Evolutionary conservation across 768 basidiomycete species (phyloP), one percentile per base, ranked within the genome.

Genomic region (Pisolithus albus): DNA sequence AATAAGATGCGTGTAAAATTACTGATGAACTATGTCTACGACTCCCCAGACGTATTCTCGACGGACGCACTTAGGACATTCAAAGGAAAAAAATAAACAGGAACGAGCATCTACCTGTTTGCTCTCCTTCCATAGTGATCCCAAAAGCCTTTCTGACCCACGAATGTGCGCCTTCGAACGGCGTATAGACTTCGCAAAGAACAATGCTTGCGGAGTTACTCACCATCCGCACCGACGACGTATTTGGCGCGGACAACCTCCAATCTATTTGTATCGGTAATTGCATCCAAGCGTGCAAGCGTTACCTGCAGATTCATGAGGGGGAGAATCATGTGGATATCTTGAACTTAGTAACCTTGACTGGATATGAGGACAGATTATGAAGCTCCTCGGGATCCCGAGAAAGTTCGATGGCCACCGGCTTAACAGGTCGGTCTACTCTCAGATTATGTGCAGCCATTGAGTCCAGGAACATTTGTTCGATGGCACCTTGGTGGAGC

Each of bases 41-140:
- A 92, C 89, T 3, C 90, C 90, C 90, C 90, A 92, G 18, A 91
- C 75, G 52, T 78, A 84, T 49, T 90, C 83, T 68, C 30, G 21
- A 38, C 10, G 3, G 7, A 52, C 49, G 30, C 4, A 28, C 21
- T 7, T 9, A 44, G 4, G 34, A 34, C 34, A 34, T 9, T 34
- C 34, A 34, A 34, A 34, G 34, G 34, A 15, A 15, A 34, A 15
- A 15, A 34, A 13, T 15, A 26, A 16, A 45, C 10, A 47, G 32
- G n/a, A 4, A 18, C 1, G 7, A 13, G 5, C 9, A 4, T 36
- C 58, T 50, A 68, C 77, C 75, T n/a, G 70, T 76, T 57, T 69
- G 70, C 58, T 78, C 75, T n/a, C 78, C 77, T 30, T 72, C 64
- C 69, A 79, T 75, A 15, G 66, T 53, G 18, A 77, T 69, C 1